Evolutionary conservation across 345 rosid species (phyloP).

Genomic region (Aquilaria malaccensis): DNA sequence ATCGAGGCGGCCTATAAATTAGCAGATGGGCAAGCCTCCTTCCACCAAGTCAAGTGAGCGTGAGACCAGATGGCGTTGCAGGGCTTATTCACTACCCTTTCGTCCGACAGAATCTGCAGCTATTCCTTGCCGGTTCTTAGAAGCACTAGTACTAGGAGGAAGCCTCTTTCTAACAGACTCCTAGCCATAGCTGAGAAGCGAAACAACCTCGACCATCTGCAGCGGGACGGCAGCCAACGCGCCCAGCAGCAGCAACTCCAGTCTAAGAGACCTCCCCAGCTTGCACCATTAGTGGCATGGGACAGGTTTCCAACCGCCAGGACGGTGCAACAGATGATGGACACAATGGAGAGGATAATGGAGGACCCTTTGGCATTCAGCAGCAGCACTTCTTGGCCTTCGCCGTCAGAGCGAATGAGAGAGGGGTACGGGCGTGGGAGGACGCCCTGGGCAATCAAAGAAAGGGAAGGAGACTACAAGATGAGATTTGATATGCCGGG

Average conservation of each 20-base stretch:
- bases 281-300: constrained; percentile 17
- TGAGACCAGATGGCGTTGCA: not conserved
- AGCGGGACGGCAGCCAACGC: not conserved
- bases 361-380: constrained; percentile 9
- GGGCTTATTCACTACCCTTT: not conserved
- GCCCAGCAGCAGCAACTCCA: not conserved
- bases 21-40: too few species aligned
- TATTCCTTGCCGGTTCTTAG: not conserved
- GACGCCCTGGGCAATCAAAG: constrained; percentile 26
- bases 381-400: not conserved
- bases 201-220: constrained; percentile 15
- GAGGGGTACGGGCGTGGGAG: constrained; percentile 14
- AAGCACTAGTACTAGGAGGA: not conserved
- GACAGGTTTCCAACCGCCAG: constrained; percentile 16
- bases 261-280: not conserved
- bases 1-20: too few species aligned
- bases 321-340: constrained; percentile 23
- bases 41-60: too few species aligned
- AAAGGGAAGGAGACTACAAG: constrained; percentile 14
- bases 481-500: constrained; percentile 29
- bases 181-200: constrained; percentile 11
- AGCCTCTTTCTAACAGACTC: not conserved
- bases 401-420: not conserved
- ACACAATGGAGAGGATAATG: constrained; percentile 19
- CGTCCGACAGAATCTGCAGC: constrained; percentile 1